A percentile compares a stretch with the other conserved stretches of the same genome.
These are phyloP conservation scores for Capronia americana DNA, from an alignment of 2,329 filamentous ascomycete species.

Conservation along the genomic window DNA sequence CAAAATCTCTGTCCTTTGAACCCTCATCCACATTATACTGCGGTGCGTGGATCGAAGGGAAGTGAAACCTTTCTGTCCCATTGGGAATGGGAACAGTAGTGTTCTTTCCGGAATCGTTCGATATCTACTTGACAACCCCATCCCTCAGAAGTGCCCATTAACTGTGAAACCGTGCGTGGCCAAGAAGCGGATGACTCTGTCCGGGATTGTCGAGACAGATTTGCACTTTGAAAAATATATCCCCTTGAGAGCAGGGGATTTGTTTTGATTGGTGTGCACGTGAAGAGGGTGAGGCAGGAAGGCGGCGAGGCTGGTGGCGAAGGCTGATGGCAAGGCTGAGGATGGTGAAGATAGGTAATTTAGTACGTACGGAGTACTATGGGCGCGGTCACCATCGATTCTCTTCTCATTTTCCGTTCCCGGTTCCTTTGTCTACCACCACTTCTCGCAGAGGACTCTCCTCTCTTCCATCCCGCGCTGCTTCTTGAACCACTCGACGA, in stretches of 20 bases:
- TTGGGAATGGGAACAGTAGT: not conserved
- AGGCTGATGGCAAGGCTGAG: too few relatives aligned
- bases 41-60: not conserved
- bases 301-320: too few relatives aligned
- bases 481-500: slow-evolving; percentile 55
- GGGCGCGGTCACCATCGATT: not conserved
- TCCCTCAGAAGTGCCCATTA: not conserved
- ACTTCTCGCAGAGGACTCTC: slow-evolving; percentile 66
- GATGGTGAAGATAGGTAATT: too few relatives aligned
- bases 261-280: not conserved
- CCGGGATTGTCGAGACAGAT: not conserved
- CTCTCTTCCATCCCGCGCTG: slow-evolving; percentile 54
- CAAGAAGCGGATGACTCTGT: not conserved
- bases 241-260: not conserved
- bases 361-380: too few relatives aligned
- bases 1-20: not conserved
- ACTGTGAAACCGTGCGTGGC: not conserved
- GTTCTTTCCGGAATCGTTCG: not conserved
- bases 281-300: not conserved
- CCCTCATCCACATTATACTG: not conserved
- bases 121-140: not conserved
- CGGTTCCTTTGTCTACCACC: slow-evolving; percentile 58
- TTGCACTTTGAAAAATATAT: not conserved
- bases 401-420: not conserved
- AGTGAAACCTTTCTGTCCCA: not conserved